These are phyloP conservation scores for Chlorociboria aeruginascens DNA, from an alignment of 495 filamentous ascomycete genomes.

Conservation along the genomic window DNA sequence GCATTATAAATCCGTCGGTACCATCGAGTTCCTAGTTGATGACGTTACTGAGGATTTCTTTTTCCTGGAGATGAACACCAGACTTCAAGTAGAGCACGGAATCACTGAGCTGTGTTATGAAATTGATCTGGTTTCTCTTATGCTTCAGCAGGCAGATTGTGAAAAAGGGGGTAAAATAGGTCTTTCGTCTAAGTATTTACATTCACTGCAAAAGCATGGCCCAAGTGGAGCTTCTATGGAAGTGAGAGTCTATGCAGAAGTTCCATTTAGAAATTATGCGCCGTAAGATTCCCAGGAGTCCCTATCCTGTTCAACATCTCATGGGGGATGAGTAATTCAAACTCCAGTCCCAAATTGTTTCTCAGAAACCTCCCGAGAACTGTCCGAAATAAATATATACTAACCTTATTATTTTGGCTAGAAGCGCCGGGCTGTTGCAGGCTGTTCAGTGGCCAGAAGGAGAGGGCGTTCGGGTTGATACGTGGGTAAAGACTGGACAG, in stretches of 20 bases:
- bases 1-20: slow-evolving; percentile 47
- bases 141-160: slow-evolving; percentile 21
- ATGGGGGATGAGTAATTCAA: too few species aligned
- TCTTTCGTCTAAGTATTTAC: slow-evolving; percentile 1
- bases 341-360: too few species aligned
- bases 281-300: too few species aligned
- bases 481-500: slow-evolving; percentile 46
- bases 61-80: slow-evolving; percentile 60
- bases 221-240: slow-evolving; percentile 38
- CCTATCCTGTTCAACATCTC: too few species aligned
- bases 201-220: slow-evolving; percentile 6
- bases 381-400: too few species aligned
- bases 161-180: slow-evolving; percentile 10
- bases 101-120: slow-evolving; percentile 49
- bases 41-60: slow-evolving; percentile 45
- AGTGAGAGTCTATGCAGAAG: slow-evolving; percentile 50
- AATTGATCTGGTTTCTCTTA: slow-evolving; percentile 45
- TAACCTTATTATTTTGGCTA: too few species aligned
- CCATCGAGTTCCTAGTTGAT: slow-evolving; percentile 54
- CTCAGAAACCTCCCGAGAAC: too few species aligned
- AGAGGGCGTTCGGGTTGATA: slow-evolving; percentile 41
- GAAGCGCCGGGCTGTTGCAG: slow-evolving; percentile 43
- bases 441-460: slow-evolving; percentile 37
- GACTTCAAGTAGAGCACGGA: slow-evolving; percentile 56
- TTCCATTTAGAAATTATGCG: slow-evolving; percentile 41